Base-by-base conservation (phyloP, 1,284 basidiomycete species). In the Cryptococcus sp. region DNA sequence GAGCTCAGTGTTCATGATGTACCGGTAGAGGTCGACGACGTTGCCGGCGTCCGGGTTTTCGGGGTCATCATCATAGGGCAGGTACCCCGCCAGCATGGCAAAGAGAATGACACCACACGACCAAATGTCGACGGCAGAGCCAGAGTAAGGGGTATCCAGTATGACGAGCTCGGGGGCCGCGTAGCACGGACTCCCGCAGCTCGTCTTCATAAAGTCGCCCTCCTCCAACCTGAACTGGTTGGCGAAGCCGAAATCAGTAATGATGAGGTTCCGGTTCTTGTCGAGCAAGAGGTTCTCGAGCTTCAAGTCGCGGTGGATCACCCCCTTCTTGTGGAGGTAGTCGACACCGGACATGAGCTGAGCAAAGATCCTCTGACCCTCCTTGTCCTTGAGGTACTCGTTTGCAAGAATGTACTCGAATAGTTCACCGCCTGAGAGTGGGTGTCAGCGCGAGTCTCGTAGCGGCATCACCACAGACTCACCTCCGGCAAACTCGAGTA, bases 21-120 rank as follows among this genome's bases (percentile, higher is more conserved):
- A 99, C 77, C 91, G 93, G 85, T 98, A 99, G 50, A 99, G 81
- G n/a, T 98, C 82, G 73, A 98, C 98, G 82, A 98, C 98, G 79
- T 98, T 98, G 80, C 98, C 94, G 56, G 96, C 96, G 62, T 98
- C 96, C 3, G 96, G 96, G 76, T 98, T 99, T 35, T 87, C 88
- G 1, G 96, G 96, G 78, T 99, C 96, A 76, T 98, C 96, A 77
- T 98, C 96, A 76, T 98, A 99, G n/a, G 96, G 96, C 35, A 99
- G 86, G 73, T 98, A 98, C 8, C 96, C 96, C 1, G 95, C 93
- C 12, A 98, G 85, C 95, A 99, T 98, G 55, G 96, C 96, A 76
- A 98, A 99, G 6, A 99, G 83, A 67, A 99, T 99, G 63, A 99
- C 96, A 61, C 96, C 96, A 68, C 96, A 98, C 13, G 89, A 92